These are phyloP conservation scores for Tricholoma furcatifolium DNA, from an alignment of 768 basidiomycete genomes.

Conservation along the genomic window DNA sequence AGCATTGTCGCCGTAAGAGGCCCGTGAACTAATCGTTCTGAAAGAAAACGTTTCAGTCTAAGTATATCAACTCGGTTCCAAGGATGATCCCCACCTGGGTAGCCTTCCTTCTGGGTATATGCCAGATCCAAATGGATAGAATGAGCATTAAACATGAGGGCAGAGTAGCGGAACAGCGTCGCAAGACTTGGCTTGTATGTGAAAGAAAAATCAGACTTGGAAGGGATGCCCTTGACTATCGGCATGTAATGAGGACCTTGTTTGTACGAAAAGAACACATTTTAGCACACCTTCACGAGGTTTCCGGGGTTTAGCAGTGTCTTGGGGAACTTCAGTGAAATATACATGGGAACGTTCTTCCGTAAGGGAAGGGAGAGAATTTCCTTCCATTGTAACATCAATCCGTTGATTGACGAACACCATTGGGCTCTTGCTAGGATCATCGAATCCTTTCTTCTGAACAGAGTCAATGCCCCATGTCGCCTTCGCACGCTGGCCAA, in stretches of 20 bases:
- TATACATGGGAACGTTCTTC: constrained; percentile 76
- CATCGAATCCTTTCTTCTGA: constrained; percentile 65
- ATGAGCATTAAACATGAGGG: constrained; percentile 84
- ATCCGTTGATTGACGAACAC: constrained; percentile 73
- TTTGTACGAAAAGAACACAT: constrained; percentile 1
- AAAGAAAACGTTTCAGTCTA: background rate
- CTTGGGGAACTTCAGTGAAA: constrained; percentile 28
- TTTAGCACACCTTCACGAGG: constrained; percentile 43
- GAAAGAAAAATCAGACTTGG: constrained; percentile 56
- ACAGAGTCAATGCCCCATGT: constrained; percentile 47
- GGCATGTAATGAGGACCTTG: background rate
- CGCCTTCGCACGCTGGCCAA: constrained; percentile 53
- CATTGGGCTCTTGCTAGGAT: constrained; percentile 53
- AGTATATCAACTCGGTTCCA: background rate
- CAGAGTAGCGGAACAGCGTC: constrained; percentile 83
- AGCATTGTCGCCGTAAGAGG: constrained; percentile 81
- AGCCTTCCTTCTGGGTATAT: constrained; percentile 71
- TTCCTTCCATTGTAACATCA: constrained; percentile 44
- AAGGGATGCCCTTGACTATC: constrained; percentile 52
- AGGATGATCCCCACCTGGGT: constrained; percentile 49
- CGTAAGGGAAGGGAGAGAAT: constrained; percentile 42
- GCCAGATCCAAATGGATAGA: constrained; percentile 81
- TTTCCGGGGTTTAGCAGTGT: constrained; percentile 24
- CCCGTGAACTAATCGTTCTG: constrained; percentile 83
- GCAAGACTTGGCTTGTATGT: constrained; percentile 64